Conservation (phyloP, 805 yeast genomes). For the Ogataea methanolica region DNA sequence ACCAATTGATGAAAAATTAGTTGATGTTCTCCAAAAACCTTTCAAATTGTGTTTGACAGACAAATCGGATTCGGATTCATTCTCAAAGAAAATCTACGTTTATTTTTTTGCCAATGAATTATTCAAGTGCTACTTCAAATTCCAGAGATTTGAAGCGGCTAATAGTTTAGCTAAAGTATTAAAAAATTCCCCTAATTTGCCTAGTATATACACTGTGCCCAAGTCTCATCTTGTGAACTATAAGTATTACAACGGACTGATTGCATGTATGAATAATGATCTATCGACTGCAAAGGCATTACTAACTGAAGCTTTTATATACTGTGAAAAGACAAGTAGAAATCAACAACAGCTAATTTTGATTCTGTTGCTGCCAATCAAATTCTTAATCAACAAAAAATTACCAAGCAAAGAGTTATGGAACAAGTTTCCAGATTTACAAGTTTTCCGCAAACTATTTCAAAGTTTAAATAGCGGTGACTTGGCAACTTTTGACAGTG, state of each 20-base stretch:
- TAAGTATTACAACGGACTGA: conserved; percentile 64
- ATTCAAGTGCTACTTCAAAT: conserved; percentile 61
- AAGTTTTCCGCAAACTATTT: conserved; percentile 45
- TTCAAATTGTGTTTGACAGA: conserved; percentile 79
- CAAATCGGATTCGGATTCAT: conserved; percentile 46
- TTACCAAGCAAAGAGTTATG: conserved; percentile 43
- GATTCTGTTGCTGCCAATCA: conserved; percentile 59
- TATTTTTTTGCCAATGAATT: conserved; percentile 68
- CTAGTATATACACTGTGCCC: conserved; percentile 40
- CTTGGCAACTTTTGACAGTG: conserved; percentile 43
- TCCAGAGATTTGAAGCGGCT: conserved; percentile 68
- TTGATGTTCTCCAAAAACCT: conserved; percentile 52
- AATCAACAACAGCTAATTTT: conserved; percentile 45
- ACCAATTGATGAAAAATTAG: conserved; percentile 23
- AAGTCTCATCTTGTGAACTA: conserved; percentile 54
- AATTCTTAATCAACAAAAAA: conserved; percentile 42
- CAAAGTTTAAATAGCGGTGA: conserved; percentile 51
- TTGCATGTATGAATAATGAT: conserved; percentile 63
- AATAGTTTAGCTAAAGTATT: conserved; percentile 69
- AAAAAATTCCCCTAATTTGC: conserved; percentile 51
- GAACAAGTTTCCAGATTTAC: conserved; percentile 37
- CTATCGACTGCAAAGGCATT: conserved; percentile 46
- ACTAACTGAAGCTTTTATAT: conserved; percentile 45
- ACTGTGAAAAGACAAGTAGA: conserved; percentile 25
- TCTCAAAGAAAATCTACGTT: conserved; percentile 57